These are phyloP conservation scores for Curvularia eragrostidis DNA, from an alignment of 2,329 filamentous ascomycete genomes.

Conservation along the genomic window DNA sequence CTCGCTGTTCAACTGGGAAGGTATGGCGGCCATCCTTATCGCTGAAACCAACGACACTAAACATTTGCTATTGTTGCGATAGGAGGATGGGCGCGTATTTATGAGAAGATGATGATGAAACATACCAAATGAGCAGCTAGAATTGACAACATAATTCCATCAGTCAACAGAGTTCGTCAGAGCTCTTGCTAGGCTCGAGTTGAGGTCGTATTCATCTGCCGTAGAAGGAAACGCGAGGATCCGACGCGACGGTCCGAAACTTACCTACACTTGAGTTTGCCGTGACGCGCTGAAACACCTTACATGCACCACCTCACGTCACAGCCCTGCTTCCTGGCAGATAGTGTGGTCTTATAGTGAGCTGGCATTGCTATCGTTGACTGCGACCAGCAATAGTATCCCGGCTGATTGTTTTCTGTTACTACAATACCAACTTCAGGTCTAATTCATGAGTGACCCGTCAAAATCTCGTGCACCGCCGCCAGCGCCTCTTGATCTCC, in stretches of 20 bases:
- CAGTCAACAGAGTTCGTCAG: no score
- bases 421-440: neutral
- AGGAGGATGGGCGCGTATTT: no score
- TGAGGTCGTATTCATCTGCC: neutral
- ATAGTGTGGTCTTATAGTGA: neutral
- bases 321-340: neutral
- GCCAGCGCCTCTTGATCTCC: slow-evolving; percentile 18
- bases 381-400: neutral
- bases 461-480: slow-evolving; percentile 13
- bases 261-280: neutral
- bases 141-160: no score
- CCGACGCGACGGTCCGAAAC: slow-evolving; percentile 3
- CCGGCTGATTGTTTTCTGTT: neutral
- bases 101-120: no score
- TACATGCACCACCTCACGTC: neutral
- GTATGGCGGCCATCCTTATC: no score
- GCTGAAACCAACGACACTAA: no score
- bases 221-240: neutral
- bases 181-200: no score
- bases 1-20: no score
- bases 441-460: slow-evolving; percentile 16
- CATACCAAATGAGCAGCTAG: no score
- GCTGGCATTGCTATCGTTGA: neutral
- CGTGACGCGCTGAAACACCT: neutral
- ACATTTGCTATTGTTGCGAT: no score